A percentile compares a stretch with the other conserved stretches of the same genome.
phyloP scores from a whole-genome alignment of 306 rosid genomes.

The Chamaecrista fasciculata region DNA sequence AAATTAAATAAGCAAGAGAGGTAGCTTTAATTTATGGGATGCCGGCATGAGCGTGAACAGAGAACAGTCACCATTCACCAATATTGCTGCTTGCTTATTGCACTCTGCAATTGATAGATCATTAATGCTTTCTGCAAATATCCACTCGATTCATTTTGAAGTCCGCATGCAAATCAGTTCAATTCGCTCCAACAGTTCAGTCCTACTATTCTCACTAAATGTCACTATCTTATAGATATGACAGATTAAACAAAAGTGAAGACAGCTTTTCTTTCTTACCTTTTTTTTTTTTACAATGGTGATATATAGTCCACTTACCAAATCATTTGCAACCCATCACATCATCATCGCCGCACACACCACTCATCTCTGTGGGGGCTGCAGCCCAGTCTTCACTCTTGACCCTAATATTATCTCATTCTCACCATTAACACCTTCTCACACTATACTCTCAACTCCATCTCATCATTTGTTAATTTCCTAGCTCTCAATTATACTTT shows the following conservation, averaged over 20 bases:
- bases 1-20: slow-evolving; percentile 3
- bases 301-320: slow-evolving; percentile 36
- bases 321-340: slow-evolving; percentile 48
- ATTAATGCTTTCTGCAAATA: slow-evolving; percentile 10
- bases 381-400: background rate
- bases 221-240: slow-evolving; percentile 16
- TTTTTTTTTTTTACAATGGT: background rate
- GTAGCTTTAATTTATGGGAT: too few species aligned
- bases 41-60: slow-evolving; percentile 45
- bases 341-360: slow-evolving; percentile 42
- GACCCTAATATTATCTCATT: slow-evolving; percentile 31
- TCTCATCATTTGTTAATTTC: too few species aligned
- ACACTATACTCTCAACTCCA: too few species aligned
- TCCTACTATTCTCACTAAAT: background rate
- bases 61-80: too few species aligned
- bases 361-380: slow-evolving; percentile 33
- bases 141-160: slow-evolving; percentile 35
- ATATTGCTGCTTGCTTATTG: background rate
- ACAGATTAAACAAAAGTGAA: slow-evolving; percentile 21
- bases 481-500: too few species aligned
- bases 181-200: too few species aligned
- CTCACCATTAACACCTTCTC: background rate
- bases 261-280: too few species aligned
- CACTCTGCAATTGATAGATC: slow-evolving; percentile 22
- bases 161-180: slow-evolving; percentile 46